Evolutionary conservation across 345 rosid species (phyloP).

Genomic region (Balakata baccata): DNA sequence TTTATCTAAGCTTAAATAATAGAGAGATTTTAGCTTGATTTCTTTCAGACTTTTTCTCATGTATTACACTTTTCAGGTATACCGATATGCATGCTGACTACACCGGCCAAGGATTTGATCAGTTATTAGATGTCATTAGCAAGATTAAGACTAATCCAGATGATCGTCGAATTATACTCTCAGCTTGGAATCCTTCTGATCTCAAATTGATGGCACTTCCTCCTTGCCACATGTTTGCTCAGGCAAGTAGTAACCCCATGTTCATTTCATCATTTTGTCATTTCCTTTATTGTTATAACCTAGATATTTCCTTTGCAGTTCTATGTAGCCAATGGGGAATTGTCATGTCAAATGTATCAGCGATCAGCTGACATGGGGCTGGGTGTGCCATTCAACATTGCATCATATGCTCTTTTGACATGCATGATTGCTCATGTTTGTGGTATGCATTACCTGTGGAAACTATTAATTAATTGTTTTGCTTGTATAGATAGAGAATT

Average conservation of each 20-base stretch:
- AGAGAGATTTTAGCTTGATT: slow-evolving; percentile 1
- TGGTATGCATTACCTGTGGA: slow-evolving; percentile 41
- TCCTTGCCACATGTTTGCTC: slow-evolving; percentile 99
- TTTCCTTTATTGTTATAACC: background rate
- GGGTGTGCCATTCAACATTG: slow-evolving; percentile 95
- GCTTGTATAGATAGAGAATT: no score
- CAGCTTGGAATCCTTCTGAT: slow-evolving; percentile 98
- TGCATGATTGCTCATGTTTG: slow-evolving; percentile 94
- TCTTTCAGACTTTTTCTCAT: background rate
- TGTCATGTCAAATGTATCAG: slow-evolving; percentile 98
- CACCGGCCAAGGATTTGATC: slow-evolving; percentile 94
- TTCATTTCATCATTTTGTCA: background rate
- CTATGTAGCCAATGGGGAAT: slow-evolving; percentile 80
- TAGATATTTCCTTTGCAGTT: slow-evolving; percentile 44
- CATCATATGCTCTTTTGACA: slow-evolving; percentile 88
- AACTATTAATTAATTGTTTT: background rate
- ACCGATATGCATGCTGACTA: slow-evolving; percentile 95
- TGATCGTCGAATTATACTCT: slow-evolving; percentile 82
- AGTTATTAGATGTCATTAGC: slow-evolving; percentile 74
- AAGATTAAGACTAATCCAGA: slow-evolving; percentile 90
- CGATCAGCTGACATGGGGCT: slow-evolving; percentile 97
- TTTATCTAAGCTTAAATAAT: background rate
- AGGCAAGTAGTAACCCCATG: slow-evolving; percentile 39
- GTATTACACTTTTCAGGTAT: slow-evolving; percentile 48
- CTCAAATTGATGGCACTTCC: slow-evolving; percentile 94